Conservation (phyloP, 129 eudicot species). For the Saposhnikovia divaricata region DNA sequence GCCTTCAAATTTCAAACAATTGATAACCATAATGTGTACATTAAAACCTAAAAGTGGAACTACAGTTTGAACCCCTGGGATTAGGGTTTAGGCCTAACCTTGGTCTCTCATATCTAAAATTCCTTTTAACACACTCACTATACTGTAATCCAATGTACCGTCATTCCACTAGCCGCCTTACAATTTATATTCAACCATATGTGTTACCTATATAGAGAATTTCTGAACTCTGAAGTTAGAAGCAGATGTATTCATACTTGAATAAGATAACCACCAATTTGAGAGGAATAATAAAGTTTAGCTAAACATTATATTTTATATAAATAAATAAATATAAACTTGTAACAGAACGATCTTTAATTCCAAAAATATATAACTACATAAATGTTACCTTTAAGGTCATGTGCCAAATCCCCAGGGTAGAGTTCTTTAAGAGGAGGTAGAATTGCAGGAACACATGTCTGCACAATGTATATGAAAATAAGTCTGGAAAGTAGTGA, state of each 20-base stretch:
- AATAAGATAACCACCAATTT: not conserved
- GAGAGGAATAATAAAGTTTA: not conserved
- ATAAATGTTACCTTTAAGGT: slow-evolving; percentile 42
- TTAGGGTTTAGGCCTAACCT: not conserved
- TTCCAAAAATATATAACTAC: not conserved
- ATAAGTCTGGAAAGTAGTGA: not conserved
- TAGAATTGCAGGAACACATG: slow-evolving; percentile 73
- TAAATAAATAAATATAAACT: not conserved
- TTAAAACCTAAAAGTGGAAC: not conserved
- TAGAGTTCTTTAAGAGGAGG: slow-evolving; percentile 86
- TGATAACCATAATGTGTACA: not conserved
- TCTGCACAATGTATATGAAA: slow-evolving; percentile 39
- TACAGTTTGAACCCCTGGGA: not conserved
- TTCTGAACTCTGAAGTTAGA: not conserved
- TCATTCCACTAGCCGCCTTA: not conserved
- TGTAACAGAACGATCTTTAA: not conserved
- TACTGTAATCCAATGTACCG: not conserved
- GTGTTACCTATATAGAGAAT: not conserved
- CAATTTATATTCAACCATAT: not conserved
- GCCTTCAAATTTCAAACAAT: not conserved
- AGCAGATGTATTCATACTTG: not conserved
- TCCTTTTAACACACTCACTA: not conserved
- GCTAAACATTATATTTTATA: not conserved
- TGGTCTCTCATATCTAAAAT: not conserved
- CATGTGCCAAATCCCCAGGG: slow-evolving; percentile 66